phyloP scores from a whole-genome alignment of 345 rosid genomes.

The Citrus trifoliata region DNA sequence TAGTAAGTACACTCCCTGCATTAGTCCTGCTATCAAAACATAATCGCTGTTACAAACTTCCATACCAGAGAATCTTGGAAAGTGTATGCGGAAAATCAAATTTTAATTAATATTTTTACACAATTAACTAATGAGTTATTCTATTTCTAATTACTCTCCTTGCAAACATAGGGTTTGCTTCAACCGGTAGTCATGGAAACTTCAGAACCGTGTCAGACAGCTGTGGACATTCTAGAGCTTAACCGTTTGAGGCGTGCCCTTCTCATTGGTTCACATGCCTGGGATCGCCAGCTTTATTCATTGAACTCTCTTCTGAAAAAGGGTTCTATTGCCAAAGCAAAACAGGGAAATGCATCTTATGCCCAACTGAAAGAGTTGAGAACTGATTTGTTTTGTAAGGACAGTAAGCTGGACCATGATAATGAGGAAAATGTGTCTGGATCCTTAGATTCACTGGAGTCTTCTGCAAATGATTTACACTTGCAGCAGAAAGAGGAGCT shows the following conservation, averaged over 20 bases:
- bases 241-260: slow-evolving; percentile 68
- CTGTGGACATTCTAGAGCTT: slow-evolving; percentile 75
- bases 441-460: slow-evolving; percentile 27
- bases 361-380: slow-evolving; percentile 29
- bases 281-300: slow-evolving; percentile 74
- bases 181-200: slow-evolving; percentile 45
- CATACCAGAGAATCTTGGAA: background rate
- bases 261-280: slow-evolving; percentile 65
- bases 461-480: slow-evolving; percentile 22
- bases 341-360: slow-evolving; percentile 30
- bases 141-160: slow-evolving; percentile 5
- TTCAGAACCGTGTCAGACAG: slow-evolving; percentile 32
- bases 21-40: slow-evolving; percentile 1
- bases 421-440: slow-evolving; percentile 21
- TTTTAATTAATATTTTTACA: background rate
- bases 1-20: slow-evolving; percentile 40
- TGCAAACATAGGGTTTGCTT: slow-evolving; percentile 58
- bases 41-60: background rate
- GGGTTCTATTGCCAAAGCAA: slow-evolving; percentile 32
- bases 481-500: slow-evolving; percentile 24
- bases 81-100: background rate
- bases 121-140: slow-evolving; percentile 1
- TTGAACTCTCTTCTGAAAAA: slow-evolving; percentile 60
- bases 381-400: slow-evolving; percentile 23
- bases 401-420: slow-evolving; percentile 22